phyloP scores from a whole-genome alignment of 2,329 filamentous ascomycete species.

The Cadophora gregata region DNA sequence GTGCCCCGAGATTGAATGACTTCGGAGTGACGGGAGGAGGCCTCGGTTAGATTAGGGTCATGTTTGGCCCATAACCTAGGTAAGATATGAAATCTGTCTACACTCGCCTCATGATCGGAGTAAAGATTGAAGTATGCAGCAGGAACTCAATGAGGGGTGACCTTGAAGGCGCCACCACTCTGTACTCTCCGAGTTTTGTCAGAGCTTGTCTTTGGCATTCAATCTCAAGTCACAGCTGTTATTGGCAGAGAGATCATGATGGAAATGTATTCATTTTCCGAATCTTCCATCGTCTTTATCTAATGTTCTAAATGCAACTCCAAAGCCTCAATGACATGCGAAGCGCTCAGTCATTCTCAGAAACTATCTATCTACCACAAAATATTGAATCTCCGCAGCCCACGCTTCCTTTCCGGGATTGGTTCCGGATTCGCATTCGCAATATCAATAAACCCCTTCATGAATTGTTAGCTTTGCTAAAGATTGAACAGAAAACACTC shows the following conservation, averaged over 20 bases:
- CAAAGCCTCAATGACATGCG: too few relatives aligned
- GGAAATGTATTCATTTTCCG: background rate
- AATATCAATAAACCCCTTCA: constrained; percentile 46
- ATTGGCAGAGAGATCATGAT: background rate
- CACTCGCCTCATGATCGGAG: too few relatives aligned
- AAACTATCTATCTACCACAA: constrained; percentile 14
- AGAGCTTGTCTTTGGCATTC: too few relatives aligned
- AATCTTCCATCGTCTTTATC: background rate
- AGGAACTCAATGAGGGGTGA: too few relatives aligned
- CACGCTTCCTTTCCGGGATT: constrained; percentile 24
- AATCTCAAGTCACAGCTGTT: too few relatives aligned
- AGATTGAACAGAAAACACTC: background rate
- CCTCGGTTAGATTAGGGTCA: background rate
- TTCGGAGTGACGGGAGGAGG: background rate
- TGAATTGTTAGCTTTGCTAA: background rate
- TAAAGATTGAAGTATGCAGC: too few relatives aligned
- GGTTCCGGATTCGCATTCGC: constrained; percentile 37
- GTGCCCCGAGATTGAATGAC: background rate
- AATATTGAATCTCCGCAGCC: constrained; percentile 39
- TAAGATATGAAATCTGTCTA: too few relatives aligned
- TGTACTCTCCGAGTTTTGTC: too few relatives aligned
- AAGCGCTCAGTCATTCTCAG: too few relatives aligned
- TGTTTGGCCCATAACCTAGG: background rate
- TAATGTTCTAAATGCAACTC: too few relatives aligned
- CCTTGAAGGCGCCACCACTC: too few relatives aligned